phyloP scores from a whole-genome alignment of 1,139 yeast species.

The Maudiozyma humilis region DNA sequence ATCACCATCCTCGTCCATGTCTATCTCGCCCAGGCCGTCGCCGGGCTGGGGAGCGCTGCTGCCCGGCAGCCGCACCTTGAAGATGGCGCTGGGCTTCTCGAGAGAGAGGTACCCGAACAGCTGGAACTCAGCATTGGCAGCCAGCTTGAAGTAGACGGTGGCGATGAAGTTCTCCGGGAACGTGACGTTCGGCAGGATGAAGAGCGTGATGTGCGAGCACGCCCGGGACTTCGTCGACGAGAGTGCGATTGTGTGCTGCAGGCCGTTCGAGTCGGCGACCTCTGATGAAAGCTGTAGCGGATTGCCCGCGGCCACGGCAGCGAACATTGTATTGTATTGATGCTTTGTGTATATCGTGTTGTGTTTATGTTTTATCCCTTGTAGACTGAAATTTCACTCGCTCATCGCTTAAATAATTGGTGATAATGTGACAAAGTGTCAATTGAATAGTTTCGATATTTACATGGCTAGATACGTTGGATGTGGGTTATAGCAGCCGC shows the following conservation, averaged over 20 bases:
- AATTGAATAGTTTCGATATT: no score
- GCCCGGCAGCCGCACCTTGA: slow-evolving; percentile 52
- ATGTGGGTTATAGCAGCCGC: slow-evolving; percentile 19
- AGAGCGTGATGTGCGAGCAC: slow-evolving; percentile 62
- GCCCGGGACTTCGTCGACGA: slow-evolving; percentile 31
- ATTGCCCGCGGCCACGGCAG: slow-evolving; percentile 34
- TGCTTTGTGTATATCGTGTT: background rate
- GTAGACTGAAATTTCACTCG: no score
- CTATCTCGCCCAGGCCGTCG: slow-evolving; percentile 35
- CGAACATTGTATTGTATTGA: slow-evolving; percentile 24
- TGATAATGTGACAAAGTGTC: no score
- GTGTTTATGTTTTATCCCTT: no score
- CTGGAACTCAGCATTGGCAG: slow-evolving; percentile 64
- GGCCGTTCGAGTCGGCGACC: slow-evolving; percentile 32
- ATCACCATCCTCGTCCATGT: slow-evolving; percentile 38
- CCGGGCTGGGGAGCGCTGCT: no score
- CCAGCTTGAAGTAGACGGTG: slow-evolving; percentile 73
- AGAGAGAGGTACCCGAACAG: slow-evolving; percentile 70
- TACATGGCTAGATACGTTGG: background rate
- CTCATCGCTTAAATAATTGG: no score
- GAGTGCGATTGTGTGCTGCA: slow-evolving; percentile 31
- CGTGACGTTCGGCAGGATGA: slow-evolving; percentile 59
- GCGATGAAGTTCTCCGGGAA: slow-evolving; percentile 71
- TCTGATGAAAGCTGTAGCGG: slow-evolving; percentile 31
- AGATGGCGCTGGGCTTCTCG: slow-evolving; percentile 83